Evolutionary conservation across 2,329 filamentous ascomycete species (phyloP).

Genomic region (Sphaerostilbella broomeana): DNA sequence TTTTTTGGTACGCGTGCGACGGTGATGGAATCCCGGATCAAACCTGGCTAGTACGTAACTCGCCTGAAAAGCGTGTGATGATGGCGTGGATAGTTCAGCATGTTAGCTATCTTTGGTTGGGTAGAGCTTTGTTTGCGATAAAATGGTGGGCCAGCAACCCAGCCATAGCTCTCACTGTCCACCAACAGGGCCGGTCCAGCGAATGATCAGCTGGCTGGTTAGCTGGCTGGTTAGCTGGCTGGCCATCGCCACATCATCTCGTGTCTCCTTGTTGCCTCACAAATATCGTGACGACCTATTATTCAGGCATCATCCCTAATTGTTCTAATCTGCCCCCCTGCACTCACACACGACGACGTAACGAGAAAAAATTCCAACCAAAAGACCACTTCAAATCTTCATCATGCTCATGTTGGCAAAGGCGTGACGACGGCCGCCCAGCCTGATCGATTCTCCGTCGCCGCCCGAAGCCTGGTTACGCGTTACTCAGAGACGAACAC

Average conservation of each 20-base stretch:
- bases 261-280: not conserved
- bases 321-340: conserved; percentile 1
- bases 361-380: not conserved
- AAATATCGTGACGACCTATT: conserved; percentile 5
- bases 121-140: conserved; percentile 2
- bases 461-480: conserved; percentile 7
- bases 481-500: no score
- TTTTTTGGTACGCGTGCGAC: conserved; percentile 21
- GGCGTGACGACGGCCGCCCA: conserved; percentile 10
- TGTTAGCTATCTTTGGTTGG: conserved; percentile 1
- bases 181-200: conserved; percentile 8
- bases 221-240: conserved; percentile 5
- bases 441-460: conserved; percentile 9
- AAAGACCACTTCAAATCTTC: conserved; percentile 3
- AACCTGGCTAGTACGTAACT: conserved; percentile 4
- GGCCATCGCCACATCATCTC: conserved; percentile 10
- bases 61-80: conserved; percentile 3
- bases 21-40: not conserved
- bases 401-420: conserved; percentile 11
- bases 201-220: conserved; percentile 8
- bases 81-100: conserved; percentile 6
- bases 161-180: no score
- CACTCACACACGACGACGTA: conserved; percentile 6
- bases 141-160: no score
- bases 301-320: conserved; percentile 6